Evolutionary conservation across 2,329 filamentous ascomycete genomes (phyloP), one percentile per base, ranked within the genome.

Genomic region (Fusarium armeniacum): DNA sequence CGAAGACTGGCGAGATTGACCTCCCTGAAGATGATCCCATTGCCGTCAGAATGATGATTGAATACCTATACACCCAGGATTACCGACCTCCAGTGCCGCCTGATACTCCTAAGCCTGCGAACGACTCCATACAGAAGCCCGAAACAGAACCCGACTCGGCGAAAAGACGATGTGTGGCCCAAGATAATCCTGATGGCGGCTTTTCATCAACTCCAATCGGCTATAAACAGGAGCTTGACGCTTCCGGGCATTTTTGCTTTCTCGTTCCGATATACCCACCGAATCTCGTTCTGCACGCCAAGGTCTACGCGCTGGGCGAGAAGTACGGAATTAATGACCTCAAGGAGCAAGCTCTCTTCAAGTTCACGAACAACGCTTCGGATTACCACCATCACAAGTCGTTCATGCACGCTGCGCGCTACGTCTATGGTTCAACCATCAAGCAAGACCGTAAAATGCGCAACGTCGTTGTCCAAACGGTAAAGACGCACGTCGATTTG

Each of bases 41-140:
- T 0, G 52, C 65, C 1, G 65, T 71, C 0, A 52, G 38, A 1
- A 56, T 54, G 15, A 69, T 69, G 61, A 11, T 71, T 0, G 6
- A 28, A 2, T 69, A 63, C 16, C 30, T 71, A 0, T 71, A 71
- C 18, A 26, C 32, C 5, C 38, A 58, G 0, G 15, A 38, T 16
- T 70, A 70, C n/a, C 6, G 24, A 4, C 26, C 24, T 13, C 33
- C 51, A n/a, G 4, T 15, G 16, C 4, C 8, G 15, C 8, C 22
- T 16, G 20, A 2, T 38, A 3, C 36, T 20, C 11, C 36, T 12
- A 6, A 38, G 36, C 11, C 5, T 20, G 6, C 20, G 36, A 38
- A n/a, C 4, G 6, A 0, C 7, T 38, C n/a, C 3, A 38, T 4
- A 5, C 5, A 20, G 18, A 38, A 20, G n/a, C 11, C n/a, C 10